Percentiles rank a stretch among this genome's conserved stretches.
Conservation (phyloP, 2,329 filamentous ascomycete genomes). For the Botryotinia globosa region DNA sequence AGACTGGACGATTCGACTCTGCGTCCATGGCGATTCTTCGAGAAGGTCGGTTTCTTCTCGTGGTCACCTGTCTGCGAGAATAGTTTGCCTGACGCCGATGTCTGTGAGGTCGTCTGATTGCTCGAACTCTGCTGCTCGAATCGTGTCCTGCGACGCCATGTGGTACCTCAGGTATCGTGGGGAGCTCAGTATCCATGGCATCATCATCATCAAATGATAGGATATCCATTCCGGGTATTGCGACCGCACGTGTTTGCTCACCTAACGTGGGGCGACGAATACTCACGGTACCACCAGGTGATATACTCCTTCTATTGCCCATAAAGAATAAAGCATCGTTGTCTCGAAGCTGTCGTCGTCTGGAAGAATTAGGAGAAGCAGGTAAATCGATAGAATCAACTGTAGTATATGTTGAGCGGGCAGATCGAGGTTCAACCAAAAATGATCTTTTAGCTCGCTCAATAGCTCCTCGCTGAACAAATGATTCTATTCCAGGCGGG, state of each 20-base stretch:
- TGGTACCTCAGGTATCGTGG: too few species aligned
- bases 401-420: neutral
- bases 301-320: accelerated
- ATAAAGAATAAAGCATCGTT: accelerated
- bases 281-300: neutral
- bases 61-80: neutral
- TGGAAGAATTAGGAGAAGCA: neutral
- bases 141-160: too few species aligned
- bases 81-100: too few species aligned
- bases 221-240: neutral
- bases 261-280: too few species aligned
- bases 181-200: too few species aligned
- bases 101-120: neutral
- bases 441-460: neutral
- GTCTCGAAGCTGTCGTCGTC: neutral
- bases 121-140: too few species aligned
- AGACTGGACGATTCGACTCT: neutral
- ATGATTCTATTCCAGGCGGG: neutral
- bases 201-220: too few species aligned
- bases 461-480: too few species aligned
- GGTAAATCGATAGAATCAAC: neutral
- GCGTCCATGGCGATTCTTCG: neutral
- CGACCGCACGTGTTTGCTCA: too few species aligned
- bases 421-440: neutral
- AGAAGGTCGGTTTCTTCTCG: neutral